These are phyloP conservation scores for Inonotus obliquus DNA, from an alignment of 1,284 basidiomycete species.

Conservation along the genomic window DNA sequence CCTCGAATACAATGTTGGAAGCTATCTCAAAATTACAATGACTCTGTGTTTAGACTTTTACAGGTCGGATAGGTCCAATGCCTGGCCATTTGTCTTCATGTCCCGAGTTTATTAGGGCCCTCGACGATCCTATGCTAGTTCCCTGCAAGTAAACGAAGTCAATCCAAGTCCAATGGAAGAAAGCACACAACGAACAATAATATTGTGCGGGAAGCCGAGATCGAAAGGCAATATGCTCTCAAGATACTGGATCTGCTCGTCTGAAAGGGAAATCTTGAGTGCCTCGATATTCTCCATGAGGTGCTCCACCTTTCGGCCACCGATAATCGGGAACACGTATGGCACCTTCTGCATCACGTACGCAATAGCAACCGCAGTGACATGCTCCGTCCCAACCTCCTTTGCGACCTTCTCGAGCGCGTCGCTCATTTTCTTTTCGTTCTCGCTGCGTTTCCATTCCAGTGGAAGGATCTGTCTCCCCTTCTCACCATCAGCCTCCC, in stretches of 20 bases:
- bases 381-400: conserved; percentile 27
- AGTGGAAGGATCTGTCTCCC: not conserved
- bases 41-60: no score
- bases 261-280: conserved; percentile 23
- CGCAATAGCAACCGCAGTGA: conserved; percentile 37
- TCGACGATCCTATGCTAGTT: no score
- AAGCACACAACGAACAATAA: not conserved
- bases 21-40: no score
- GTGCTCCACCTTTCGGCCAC: conserved; percentile 26
- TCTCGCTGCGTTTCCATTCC: conserved; percentile 19
- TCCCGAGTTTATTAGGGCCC: no score
- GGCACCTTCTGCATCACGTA: conserved; percentile 45
- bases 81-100: no score
- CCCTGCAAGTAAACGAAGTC: no score
- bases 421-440: conserved; percentile 13
- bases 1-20: no score
- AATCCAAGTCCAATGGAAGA: not conserved
- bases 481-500: conserved; percentile 22
- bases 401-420: conserved; percentile 28
- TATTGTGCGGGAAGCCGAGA: conserved; percentile 22
- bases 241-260: conserved; percentile 21
- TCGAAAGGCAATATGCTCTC: conserved; percentile 23
- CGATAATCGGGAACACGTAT: conserved; percentile 43
- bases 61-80: no score
- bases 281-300: conserved; percentile 26